These are phyloP conservation scores for Scheffersomyces illinoinensis DNA, from an alignment of 1,139 yeast species.

Conservation along the genomic window DNA sequence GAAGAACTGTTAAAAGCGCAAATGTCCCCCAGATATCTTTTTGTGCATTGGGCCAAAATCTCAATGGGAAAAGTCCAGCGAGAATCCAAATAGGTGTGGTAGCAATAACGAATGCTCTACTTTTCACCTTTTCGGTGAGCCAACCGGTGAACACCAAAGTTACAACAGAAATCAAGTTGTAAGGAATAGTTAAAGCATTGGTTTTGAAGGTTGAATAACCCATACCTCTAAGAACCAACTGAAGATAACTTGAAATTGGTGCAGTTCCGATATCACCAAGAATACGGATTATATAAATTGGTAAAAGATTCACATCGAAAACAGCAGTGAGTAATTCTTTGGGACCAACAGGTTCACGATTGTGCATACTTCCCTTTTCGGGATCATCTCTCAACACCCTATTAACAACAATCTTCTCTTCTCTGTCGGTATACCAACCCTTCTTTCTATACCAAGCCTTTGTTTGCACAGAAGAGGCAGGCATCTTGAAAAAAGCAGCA, in stretches of 20 bases:
- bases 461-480: slow-evolving; percentile 34
- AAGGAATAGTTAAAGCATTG: slow-evolving; percentile 21
- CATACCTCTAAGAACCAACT: slow-evolving; percentile 15
- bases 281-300: slow-evolving; percentile 19
- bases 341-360: slow-evolving; percentile 27
- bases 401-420: slow-evolving; percentile 33
- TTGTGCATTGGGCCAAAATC: slow-evolving; percentile 19
- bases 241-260: slow-evolving; percentile 15
- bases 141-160: slow-evolving; percentile 14
- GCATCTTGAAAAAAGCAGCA: slow-evolving; percentile 32
- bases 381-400: slow-evolving; percentile 34
- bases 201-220: slow-evolving; percentile 20
- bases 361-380: slow-evolving; percentile 34
- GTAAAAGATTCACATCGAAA: slow-evolving; percentile 25
- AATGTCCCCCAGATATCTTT: slow-evolving; percentile 19
- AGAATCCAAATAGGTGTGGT: slow-evolving; percentile 12
- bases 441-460: slow-evolving; percentile 25
- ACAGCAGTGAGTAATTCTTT: slow-evolving; percentile 21
- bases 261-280: slow-evolving; percentile 15
- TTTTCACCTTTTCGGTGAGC: slow-evolving; percentile 12
- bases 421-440: slow-evolving; percentile 40
- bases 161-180: slow-evolving; percentile 13
- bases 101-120: slow-evolving; percentile 11
- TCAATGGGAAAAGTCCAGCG: slow-evolving; percentile 12
- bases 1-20: slow-evolving; percentile 16